A percentile compares a stretch with the other conserved stretches of the same genome.
Evolutionary conservation across 108 stramenopile genomes (phyloP).

Genomic region (Skeletonema costatum): DNA sequence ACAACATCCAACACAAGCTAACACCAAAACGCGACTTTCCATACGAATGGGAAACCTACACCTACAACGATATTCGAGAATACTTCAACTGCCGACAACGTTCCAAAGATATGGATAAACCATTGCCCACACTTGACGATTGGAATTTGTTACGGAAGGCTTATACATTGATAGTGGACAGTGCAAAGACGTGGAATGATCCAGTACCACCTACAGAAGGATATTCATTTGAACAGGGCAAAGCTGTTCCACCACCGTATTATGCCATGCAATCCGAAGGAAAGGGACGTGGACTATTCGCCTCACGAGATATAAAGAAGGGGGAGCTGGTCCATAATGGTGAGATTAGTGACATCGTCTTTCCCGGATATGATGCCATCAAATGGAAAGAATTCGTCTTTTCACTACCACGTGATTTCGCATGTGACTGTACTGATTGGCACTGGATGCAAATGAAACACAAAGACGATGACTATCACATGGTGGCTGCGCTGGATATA

Average conservation of each 20-base stretch:
- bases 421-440: slow-evolving; percentile 20
- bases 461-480: not conserved
- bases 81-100: not conserved
- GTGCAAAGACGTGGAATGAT: not conserved
- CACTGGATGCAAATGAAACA: not conserved
- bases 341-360: not conserved
- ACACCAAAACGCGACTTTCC: not conserved
- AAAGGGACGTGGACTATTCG: slow-evolving; percentile 22
- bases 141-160: not conserved
- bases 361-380: not conserved
- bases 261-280: slow-evolving; percentile 3
- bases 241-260: not conserved
- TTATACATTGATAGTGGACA: not conserved
- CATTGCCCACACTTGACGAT: not conserved
- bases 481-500: not conserved
- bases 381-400: slow-evolving; percentile 6
- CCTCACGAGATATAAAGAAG: slow-evolving; percentile 4
- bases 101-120: not conserved
- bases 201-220: not conserved
- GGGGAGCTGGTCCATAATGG: slow-evolving; percentile 12
- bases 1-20: too few relatives aligned
- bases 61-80: not conserved
- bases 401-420: slow-evolving; percentile 4
- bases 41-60: not conserved
- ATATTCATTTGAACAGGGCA: not conserved